Conservation (phyloP, 1,139 yeast genomes). For the Scheffersomyces titani region DNA sequence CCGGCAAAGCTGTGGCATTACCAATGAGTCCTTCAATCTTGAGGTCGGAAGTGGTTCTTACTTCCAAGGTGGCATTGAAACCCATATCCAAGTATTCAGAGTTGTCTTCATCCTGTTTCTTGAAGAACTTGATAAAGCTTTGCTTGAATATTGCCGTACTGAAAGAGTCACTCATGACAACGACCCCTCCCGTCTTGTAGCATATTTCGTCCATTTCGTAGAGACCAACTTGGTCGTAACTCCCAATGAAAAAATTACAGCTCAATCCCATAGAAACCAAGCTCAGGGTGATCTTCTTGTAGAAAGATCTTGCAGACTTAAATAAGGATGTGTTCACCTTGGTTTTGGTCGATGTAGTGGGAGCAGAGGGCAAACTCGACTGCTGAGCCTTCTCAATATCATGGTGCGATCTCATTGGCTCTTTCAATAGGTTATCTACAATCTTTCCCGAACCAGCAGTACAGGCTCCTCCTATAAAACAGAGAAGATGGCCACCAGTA, state of each 20-base stretch:
- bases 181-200: conserved; percentile 60
- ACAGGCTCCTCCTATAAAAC: conserved; percentile 62
- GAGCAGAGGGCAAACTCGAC: conserved; percentile 31
- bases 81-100: conserved; percentile 46
- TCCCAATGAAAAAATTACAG: conserved; percentile 59
- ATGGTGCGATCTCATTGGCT: conserved; percentile 60
- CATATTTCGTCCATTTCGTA: conserved; percentile 64
- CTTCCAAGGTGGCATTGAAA: conserved; percentile 59
- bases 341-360: conserved; percentile 27
- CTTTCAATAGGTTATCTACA: conserved; percentile 49
- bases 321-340: conserved; percentile 35
- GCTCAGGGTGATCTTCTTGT: conserved; percentile 43
- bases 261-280: conserved; percentile 49
- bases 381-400: conserved; percentile 50
- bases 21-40: conserved; percentile 62
- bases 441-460: conserved; percentile 59
- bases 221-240: conserved; percentile 68
- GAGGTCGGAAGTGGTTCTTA: conserved; percentile 49
- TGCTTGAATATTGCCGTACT: conserved; percentile 67
- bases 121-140: conserved; percentile 56
- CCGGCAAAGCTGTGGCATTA: conserved; percentile 49
- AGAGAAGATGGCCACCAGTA: conserved; percentile 61
- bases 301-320: conserved; percentile 42
- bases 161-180: conserved; percentile 65
- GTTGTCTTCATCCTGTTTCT: conserved; percentile 29